Percentiles rank a stretch among this genome's conserved stretches.
Evolutionary conservation across 2,329 filamentous ascomycete species (phyloP).

Genomic region (Diplocarpon rosae): DNA sequence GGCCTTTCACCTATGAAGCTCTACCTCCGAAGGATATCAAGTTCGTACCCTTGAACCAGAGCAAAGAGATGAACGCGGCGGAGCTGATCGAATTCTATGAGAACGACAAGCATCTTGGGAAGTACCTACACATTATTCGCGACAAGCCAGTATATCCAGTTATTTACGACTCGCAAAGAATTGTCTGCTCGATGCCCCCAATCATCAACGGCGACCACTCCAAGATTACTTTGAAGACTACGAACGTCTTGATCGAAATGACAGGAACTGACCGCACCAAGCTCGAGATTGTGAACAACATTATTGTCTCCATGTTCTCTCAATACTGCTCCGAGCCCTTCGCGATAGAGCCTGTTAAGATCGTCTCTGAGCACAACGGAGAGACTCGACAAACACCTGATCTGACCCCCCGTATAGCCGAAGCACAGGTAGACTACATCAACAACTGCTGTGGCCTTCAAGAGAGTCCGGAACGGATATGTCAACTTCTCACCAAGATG

Average conservation of each 20-base stretch:
- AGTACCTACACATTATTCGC: conserved; percentile 86
- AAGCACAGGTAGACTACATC: conserved; percentile 85
- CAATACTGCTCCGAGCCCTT: conserved; percentile 79
- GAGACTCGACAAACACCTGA: conserved; percentile 73
- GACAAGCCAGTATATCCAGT: conserved; percentile 92
- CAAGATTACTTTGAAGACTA: conserved; percentile 86
- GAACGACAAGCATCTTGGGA: conserved; percentile 82
- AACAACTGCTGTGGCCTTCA: conserved; percentile 82
- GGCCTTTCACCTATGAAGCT: conserved; percentile 94
- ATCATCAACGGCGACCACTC: conserved; percentile 98
- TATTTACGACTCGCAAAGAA: conserved; percentile 80
- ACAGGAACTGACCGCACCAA: conserved; percentile 95
- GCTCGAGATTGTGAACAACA: conserved; percentile 89
- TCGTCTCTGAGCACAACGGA: conserved; percentile 83
- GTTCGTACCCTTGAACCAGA: conserved; percentile 86
- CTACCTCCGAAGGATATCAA: conserved; percentile 83
- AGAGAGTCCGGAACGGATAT: conserved; percentile 64
- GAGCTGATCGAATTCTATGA: conserved; percentile 94
- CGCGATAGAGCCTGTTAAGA: conserved; percentile 87
- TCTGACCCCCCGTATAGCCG: conserved; percentile 62
- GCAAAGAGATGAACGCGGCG: conserved; percentile 72
- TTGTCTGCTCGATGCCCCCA: conserved; percentile 85
- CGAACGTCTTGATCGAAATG: conserved; percentile 93
- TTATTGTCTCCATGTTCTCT: conserved; percentile 96
- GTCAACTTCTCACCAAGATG: conserved; percentile 79